Evolutionary conservation across 495 filamentous ascomycete genomes (phyloP), one percentile per base, ranked within the genome.

Genomic region (Talaromyces borbonicus): DNA sequence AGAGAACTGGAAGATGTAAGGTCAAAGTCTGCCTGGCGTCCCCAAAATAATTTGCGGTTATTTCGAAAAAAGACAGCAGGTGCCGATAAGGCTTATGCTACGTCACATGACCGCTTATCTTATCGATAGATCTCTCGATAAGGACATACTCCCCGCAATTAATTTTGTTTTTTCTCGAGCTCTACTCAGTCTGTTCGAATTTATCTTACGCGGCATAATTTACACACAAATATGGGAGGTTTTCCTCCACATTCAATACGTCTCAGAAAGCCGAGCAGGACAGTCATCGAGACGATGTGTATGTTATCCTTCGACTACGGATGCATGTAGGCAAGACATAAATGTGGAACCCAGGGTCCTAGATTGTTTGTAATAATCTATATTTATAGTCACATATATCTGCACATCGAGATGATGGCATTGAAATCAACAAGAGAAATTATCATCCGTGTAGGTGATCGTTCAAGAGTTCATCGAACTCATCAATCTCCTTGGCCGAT

Each of bases 391-490:
- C 4, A 2, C 4, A 20, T 38, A 22, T 11, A 20, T 23, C 35
- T 12, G 35, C 16, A 38, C 22, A 37, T 38, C 16, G 11, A 29
- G 26, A 11, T 29, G n/a, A 29, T 29, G 6, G 26, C 26, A 5
- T 5, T 9, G 16, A 33, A 12, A 38, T 15, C 5, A 15, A 26
- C 38, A 41, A 26, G 20, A 26, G 22, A 26, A 12, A 24, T 14
- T 41, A 26, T 4, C 38, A 41, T 11, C n/a, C 38, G 12, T 1
- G 38, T 30, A 51, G 36, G 39, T 41, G 47, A 33, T 52, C 35
- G 30, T 48, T 52, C 11, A 50, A 59, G 15, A 69, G 63, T 22
- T 68, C 68, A 14, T 68, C 64, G 33, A 58, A 57, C 6, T 64
- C 62, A 19, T 61, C 57, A 8, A 32, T 14, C 15, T 48, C 48